These are phyloP conservation scores for Firmiana major DNA, from an alignment of 345 rosid species.

Conservation along the genomic window DNA sequence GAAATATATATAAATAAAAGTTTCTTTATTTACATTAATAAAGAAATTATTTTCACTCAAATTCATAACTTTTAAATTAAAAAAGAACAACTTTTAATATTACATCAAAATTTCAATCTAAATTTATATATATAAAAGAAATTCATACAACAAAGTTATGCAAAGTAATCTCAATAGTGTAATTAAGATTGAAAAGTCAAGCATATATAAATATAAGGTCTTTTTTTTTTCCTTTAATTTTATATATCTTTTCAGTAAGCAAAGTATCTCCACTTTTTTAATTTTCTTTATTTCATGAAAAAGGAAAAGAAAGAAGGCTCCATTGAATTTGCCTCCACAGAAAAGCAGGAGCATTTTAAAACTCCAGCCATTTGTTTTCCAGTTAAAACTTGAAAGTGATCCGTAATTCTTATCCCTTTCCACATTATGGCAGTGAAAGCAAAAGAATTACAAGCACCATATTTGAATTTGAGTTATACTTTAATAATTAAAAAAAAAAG, in stretches of 20 bases:
- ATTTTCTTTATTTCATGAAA: neutral
- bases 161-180: neutral
- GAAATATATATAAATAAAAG: too few species aligned
- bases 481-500: too few species aligned
- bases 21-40: too few species aligned
- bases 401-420: neutral
- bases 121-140: neutral
- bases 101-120: too few species aligned
- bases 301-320: neutral
- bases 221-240: neutral
- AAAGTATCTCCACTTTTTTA: neutral
- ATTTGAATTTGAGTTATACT: neutral
- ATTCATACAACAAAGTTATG: too few species aligned
- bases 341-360: slow-evolving; percentile 1
- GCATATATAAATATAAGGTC: too few species aligned
- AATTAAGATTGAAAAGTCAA: neutral
- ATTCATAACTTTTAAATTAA: too few species aligned
- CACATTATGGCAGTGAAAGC: neutral
- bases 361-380: neutral
- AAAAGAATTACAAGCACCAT: neutral
- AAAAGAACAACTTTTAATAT: too few species aligned
- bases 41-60: too few species aligned
- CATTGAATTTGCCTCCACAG: neutral
- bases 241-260: neutral
- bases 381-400: neutral